These are phyloP conservation scores for Fusarium torulosum DNA, from an alignment of 2,329 filamentous ascomycete genomes.

Conservation along the genomic window DNA sequence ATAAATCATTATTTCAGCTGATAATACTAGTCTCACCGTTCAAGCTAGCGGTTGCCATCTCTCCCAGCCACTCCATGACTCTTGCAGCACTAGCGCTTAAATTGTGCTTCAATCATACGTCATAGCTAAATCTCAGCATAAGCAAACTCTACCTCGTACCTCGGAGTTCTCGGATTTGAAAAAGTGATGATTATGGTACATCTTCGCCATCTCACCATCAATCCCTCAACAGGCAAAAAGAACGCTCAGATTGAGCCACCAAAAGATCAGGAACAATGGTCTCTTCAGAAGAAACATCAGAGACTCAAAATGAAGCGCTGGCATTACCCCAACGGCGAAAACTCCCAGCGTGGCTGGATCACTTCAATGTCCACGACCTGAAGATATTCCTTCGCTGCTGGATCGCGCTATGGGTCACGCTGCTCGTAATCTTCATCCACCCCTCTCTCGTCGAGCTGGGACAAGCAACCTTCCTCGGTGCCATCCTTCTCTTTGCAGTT, in stretches of 20 bases:
- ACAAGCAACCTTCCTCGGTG: slow-evolving; percentile 60
- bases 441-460: slow-evolving; percentile 58
- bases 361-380: slow-evolving; percentile 61
- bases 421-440: slow-evolving; percentile 61
- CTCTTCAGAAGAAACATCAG: slow-evolving; percentile 3
- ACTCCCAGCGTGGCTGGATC: slow-evolving; percentile 55
- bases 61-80: neutral
- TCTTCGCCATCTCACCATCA: neutral
- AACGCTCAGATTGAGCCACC: neutral
- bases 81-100: slow-evolving; percentile 10
- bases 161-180: neutral
- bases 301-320: neutral
- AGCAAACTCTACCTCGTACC: neutral
- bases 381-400: slow-evolving; percentile 62
- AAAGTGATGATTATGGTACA: neutral
- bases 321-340: neutral
- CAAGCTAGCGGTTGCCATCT: neutral
- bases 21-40: neutral
- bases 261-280: slow-evolving; percentile 1
- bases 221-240: neutral
- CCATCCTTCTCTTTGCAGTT: slow-evolving; percentile 58
- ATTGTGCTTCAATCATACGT: slow-evolving; percentile 10
- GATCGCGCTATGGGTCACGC: slow-evolving; percentile 60
- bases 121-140: slow-evolving; percentile 7
- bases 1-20: neutral